Base-by-base conservation (phyloP, 805 yeast species). In the Cyberlindnera subsufficiens region DNA sequence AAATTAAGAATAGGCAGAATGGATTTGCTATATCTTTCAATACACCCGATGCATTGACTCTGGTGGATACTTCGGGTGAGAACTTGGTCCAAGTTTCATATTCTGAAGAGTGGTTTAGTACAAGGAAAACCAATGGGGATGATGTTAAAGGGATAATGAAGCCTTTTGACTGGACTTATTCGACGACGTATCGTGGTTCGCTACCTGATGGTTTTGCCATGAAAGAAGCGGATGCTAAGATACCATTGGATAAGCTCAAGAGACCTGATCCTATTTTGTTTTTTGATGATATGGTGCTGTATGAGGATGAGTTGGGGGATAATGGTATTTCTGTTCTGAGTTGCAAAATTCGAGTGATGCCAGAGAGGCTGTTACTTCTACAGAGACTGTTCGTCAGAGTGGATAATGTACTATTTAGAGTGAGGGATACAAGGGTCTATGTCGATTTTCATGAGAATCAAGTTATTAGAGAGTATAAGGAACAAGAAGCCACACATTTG, bases 141-240 rank as follows among this genome's bases (percentile, higher is more conserved):
- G 61, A 72, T 57, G 72, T 80, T 42, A 61, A 71, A 56, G 76
- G 83, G 37, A 76, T 83, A 30, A 77, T 82, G 39, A 83, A 84
- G 53, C 93, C 96, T 2, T 93, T 79, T 59, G 99, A 93, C 66
- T 93, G 99, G 99, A 91, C 99, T 0, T 93, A 93, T 60, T 77
- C 96, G 0, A 80, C 96, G 0, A 63, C 70, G 37, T 93, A 91
- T 60, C 72, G 69, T 46, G 99, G 98, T 0, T 72, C 81, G 0
- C 42, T 68, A 5, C 39, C 45, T 4, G 43, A 39, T 14, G 47
- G 50, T 13, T 44, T 47, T 3, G 40, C 51, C 8, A 39, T 53
- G 31, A 27, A 49, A n/a, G 63, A 60, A 32, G 59, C 59, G 30
- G 52, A 63, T 18, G 65, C 62, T 6, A 54, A 53, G 13, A 77